These are phyloP conservation scores for Leersia perrieri DNA, from an alignment of 176 grass and related monocot genomes.

Conservation along the genomic window DNA sequence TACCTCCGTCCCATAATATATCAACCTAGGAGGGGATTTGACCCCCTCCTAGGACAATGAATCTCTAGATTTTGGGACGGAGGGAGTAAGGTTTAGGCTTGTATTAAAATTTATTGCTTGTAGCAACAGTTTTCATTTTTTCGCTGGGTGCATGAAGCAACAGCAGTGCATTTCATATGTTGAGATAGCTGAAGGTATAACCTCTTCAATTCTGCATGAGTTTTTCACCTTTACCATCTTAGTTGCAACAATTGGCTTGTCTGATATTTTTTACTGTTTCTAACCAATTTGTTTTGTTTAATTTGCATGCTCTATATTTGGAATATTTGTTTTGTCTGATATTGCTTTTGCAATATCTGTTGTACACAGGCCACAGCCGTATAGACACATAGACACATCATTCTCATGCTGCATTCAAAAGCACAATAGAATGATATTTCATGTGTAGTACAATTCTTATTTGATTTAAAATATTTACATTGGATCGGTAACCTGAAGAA, in stretches of 20 bases:
- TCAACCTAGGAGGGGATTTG: too few species aligned
- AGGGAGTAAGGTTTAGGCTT: not conserved
- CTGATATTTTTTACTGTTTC: slow-evolving; percentile 3
- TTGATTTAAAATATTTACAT: slow-evolving; percentile 28
- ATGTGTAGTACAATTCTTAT: slow-evolving; percentile 10
- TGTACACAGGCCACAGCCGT: not conserved
- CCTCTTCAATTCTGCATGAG: not conserved
- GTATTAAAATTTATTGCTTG: slow-evolving; percentile 14
- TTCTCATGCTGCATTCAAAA: not conserved
- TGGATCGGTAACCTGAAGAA: slow-evolving; percentile 36
- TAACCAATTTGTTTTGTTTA: not conserved
- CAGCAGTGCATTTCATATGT: not conserved
- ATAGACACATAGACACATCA: not conserved
- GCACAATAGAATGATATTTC: not conserved
- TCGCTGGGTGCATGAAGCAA: slow-evolving; percentile 7
- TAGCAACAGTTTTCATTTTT: not conserved
- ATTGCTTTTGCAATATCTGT: not conserved
- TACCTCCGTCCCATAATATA: too few species aligned
- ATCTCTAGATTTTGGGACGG: too few species aligned
- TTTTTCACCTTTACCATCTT: not conserved
- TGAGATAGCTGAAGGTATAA: not conserved
- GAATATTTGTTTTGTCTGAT: too few species aligned
- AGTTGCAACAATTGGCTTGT: not conserved
- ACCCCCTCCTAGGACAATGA: too few species aligned
- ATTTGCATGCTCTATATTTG: not conserved